Percentiles rank a stretch among this genome's conserved stretches.
These are phyloP conservation scores for Lactarius hatsudake DNA, from an alignment of 768 basidiomycete genomes.

Conservation along the genomic window DNA sequence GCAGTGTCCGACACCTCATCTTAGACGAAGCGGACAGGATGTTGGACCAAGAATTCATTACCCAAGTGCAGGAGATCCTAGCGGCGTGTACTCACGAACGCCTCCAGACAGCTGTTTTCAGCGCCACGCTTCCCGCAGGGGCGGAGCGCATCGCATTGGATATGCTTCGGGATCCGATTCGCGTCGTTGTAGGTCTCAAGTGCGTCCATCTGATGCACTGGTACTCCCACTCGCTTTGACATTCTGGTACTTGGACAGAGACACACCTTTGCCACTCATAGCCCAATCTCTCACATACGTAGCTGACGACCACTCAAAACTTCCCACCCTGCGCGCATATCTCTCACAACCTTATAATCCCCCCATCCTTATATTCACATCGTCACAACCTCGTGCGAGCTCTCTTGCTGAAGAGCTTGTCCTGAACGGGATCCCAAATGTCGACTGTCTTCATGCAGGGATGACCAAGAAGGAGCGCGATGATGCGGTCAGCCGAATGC, in stretches of 20 bases:
- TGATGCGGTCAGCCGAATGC: slow-evolving; percentile 80
- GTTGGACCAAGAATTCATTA: slow-evolving; percentile 83
- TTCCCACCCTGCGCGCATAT: slow-evolving; percentile 81
- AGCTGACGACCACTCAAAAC: slow-evolving; percentile 90
- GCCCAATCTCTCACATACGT: slow-evolving; percentile 87
- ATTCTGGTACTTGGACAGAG: slow-evolving; percentile 46
- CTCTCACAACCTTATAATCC: slow-evolving; percentile 83
- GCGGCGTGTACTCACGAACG: slow-evolving; percentile 65
- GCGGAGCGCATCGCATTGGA: slow-evolving; percentile 85
- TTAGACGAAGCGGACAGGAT: slow-evolving; percentile 92
- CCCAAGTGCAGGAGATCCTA: slow-evolving; percentile 86
- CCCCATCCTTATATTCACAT: slow-evolving; percentile 88
- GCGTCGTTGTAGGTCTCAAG: slow-evolving; percentile 97
- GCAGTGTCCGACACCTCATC: slow-evolving; percentile 79
- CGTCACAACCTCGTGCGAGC: slow-evolving; percentile 80
- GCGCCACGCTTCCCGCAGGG: slow-evolving; percentile 88
- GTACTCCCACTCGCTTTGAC: neutral
- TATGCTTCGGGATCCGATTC: slow-evolving; percentile 81
- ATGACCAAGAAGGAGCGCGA: slow-evolving; percentile 86
- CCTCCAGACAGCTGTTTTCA: slow-evolving; percentile 87
- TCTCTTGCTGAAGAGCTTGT: slow-evolving; percentile 80
- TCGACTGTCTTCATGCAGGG: slow-evolving; percentile 89
- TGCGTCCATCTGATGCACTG: slow-evolving; percentile 40
- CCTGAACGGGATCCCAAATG: slow-evolving; percentile 72
- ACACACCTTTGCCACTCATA: slow-evolving; percentile 91